phyloP scores from a whole-genome alignment of 352 stramenopile genomes.

The Phytophthora hybrid region DNA sequence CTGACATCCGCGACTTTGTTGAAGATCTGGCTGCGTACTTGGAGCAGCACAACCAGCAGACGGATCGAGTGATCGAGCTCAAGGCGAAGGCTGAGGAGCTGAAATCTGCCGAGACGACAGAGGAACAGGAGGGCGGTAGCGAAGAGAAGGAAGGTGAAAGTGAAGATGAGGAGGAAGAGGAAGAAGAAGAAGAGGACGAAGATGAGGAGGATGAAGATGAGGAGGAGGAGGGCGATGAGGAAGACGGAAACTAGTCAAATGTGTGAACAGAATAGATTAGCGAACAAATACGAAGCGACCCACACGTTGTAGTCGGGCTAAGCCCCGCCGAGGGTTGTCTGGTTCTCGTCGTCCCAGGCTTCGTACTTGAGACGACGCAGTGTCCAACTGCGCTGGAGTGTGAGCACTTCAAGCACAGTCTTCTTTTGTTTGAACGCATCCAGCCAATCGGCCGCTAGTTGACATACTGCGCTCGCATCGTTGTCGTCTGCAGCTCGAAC shows the following conservation, averaged over 20 bases:
- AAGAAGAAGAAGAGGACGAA: slow-evolving; percentile 17
- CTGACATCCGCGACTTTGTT: slow-evolving; percentile 57
- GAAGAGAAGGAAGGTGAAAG: slow-evolving; percentile 17
- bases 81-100: slow-evolving; percentile 32
- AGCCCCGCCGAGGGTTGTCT: slow-evolving; percentile 5
- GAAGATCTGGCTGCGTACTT: slow-evolving; percentile 58
- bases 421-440: slow-evolving; percentile 54
- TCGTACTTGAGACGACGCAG: slow-evolving; percentile 52
- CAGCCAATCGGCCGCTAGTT: slow-evolving; percentile 50
- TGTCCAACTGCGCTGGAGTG: slow-evolving; percentile 46
- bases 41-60: slow-evolving; percentile 34
- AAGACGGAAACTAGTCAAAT: slow-evolving; percentile 28
- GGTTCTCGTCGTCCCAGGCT: slow-evolving; percentile 22
- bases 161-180: slow-evolving; percentile 18
- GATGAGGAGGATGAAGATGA: slow-evolving; percentile 22
- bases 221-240: slow-evolving; percentile 21
- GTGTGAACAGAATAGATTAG: slow-evolving; percentile 29
- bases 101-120: neutral
- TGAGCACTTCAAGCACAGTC: slow-evolving; percentile 57
- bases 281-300: slow-evolving; percentile 29
- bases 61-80: slow-evolving; percentile 27
- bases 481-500: slow-evolving; percentile 3
- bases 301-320: neutral
- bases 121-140: slow-evolving; percentile 11
- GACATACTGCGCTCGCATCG: slow-evolving; percentile 4